Conservation (phyloP, 305 asterid genomes). For the Plantago rigida region DNA sequence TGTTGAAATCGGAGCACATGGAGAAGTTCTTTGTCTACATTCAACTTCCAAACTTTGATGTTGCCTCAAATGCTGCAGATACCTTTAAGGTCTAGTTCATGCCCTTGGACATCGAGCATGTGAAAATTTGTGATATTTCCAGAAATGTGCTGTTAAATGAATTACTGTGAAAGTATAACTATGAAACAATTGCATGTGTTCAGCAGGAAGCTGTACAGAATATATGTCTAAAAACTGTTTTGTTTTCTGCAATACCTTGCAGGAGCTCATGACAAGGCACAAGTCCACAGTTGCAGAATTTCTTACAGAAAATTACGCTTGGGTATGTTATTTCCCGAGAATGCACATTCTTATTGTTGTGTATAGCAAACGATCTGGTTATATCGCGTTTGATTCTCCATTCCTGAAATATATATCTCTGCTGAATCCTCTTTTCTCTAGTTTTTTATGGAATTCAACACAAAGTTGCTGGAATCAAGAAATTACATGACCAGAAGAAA, state of each 20-base stretch:
- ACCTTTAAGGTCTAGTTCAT: conserved; percentile 57
- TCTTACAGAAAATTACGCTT: conserved; percentile 47
- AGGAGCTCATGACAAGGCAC: conserved; percentile 93
- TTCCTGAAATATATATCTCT: background rate
- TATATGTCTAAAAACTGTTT: conserved; percentile 6
- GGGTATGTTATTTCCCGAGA: conserved; percentile 45
- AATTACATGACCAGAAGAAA: conserved; percentile 81
- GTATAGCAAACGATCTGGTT: no score
- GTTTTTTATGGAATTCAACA: conserved; percentile 78
- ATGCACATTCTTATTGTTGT: no score
- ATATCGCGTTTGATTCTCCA: no score
- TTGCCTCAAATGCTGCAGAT: conserved; percentile 84
- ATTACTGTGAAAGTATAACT: no score
- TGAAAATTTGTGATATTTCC: no score
- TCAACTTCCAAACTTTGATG: conserved; percentile 76
- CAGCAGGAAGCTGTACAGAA: background rate
- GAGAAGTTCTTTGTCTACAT: conserved; percentile 62
- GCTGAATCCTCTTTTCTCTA: conserved; percentile 16
- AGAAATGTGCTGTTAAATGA: no score
- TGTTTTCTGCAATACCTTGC: conserved; percentile 25
- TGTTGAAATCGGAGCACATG: conserved; percentile 53
- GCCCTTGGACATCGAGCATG: background rate
- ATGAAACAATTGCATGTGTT: no score
- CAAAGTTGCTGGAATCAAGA: conserved; percentile 65
- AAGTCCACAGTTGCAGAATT: conserved; percentile 77